Conservation (phyloP, 73 alveolate genomes). For the Paramecium octaurelia region DNA sequence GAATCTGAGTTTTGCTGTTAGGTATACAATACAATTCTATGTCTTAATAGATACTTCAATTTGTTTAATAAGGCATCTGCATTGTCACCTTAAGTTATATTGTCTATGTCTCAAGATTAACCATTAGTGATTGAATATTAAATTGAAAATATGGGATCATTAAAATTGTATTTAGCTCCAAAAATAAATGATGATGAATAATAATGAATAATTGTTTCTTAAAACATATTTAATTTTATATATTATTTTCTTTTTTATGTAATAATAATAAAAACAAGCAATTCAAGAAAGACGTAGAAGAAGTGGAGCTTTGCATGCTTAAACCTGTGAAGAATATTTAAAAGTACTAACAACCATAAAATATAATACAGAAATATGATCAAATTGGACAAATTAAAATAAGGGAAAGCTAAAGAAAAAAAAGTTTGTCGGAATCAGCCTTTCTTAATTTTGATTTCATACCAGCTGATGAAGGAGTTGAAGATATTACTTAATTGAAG, state of each 20-base stretch:
- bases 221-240: neutral
- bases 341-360: conserved; percentile 1
- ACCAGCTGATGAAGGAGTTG: neutral
- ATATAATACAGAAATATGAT: conserved; percentile 28
- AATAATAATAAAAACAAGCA: neutral
- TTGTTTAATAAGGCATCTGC: conserved; percentile 97
- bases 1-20: conserved; percentile 89
- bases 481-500: neutral
- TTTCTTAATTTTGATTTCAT: conserved; percentile 31
- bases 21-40: neutral
- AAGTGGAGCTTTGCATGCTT: conserved; percentile 52
- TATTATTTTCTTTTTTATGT: neutral
- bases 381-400: neutral
- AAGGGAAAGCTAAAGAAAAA: conserved; percentile 13
- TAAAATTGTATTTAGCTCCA: conserved; percentile 98
- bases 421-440: neutral
- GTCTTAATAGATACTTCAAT: conserved; percentile 86
- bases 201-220: conserved; percentile 11
- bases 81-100: conserved; percentile 76
- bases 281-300: conserved; percentile 22
- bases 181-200: conserved; percentile 92
- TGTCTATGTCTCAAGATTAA: conserved; percentile 87
- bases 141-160: conserved; percentile 92
- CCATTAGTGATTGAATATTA: conserved; percentile 96
- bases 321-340: conserved; percentile 50